Percentiles rank a stretch among this genome's conserved stretches.
Evolutionary conservation across 2,329 filamentous ascomycete species (phyloP).

Genomic region (Arachnomyces sp.): DNA sequence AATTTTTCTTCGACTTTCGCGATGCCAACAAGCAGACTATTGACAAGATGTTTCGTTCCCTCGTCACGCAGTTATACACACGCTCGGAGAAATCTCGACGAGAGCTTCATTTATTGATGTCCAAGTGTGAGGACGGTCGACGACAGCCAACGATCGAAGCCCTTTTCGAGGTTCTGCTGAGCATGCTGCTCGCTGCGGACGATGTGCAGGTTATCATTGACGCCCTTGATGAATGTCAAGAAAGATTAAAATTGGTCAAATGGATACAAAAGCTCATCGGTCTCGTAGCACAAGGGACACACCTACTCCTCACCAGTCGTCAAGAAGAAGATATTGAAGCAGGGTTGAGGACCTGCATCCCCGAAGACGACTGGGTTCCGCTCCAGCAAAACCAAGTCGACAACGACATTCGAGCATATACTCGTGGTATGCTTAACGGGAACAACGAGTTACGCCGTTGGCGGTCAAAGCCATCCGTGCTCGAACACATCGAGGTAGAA

Average conservation of each 20-base stretch:
- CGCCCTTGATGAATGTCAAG: constrained; percentile 15
- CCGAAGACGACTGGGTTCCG: constrained; percentile 1
- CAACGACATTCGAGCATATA: constrained; percentile 11
- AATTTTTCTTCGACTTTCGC: constrained; percentile 37
- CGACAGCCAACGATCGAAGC: constrained; percentile 18
- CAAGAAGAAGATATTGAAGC: constrained; percentile 12
- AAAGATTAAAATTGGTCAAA: constrained; percentile 6
- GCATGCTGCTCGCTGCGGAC: constrained; percentile 20
- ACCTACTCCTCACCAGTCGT: constrained; percentile 11
- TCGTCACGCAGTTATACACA: constrained; percentile 31
- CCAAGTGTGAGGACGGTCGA: constrained; percentile 14
- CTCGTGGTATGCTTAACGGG: constrained; percentile 7
- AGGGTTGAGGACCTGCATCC: constrained; percentile 2
- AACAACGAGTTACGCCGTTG: constrained; percentile 9
- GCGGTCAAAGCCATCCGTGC: constrained; percentile 2
- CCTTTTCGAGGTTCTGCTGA: constrained; percentile 16
- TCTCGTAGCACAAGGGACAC: constrained; percentile 3
- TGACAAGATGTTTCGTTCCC: constrained; percentile 29
- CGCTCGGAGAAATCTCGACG: not conserved
- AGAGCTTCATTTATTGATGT: not conserved
- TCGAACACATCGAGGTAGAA: constrained; percentile 11
- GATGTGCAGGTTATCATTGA: constrained; percentile 12
- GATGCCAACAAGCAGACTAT: constrained; percentile 28
- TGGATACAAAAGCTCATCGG: constrained; percentile 4
- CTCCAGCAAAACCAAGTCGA: constrained; percentile 10